Evolutionary conservation across 306 rosid genomes (phyloP), one percentile per base, ranked within the genome.

Genomic region (Acacia acuminata): DNA sequence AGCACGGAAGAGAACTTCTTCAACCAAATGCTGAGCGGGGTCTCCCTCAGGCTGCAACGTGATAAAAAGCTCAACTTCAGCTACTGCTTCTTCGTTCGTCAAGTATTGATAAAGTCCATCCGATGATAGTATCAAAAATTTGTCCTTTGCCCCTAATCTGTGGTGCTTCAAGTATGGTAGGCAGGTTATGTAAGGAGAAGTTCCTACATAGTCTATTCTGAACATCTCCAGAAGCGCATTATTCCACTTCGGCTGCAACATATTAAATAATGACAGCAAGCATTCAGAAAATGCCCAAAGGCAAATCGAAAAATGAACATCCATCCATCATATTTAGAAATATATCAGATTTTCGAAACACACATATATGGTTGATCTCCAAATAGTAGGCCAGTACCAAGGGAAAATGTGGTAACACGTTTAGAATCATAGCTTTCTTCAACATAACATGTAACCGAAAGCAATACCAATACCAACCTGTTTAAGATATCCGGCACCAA

Each of bases 401-500:
- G 53, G 53, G 53, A 48, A 48, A 48, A 48, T 48, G 53, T 48
- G 53, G 17, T 47, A 47, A 47, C 17, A 13, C 15, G 53, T 47
- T 47, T 47, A 47, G 47, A 47, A 47, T 10, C 3, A 55, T 3
- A 55, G 63, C 63, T 53, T 53, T 53, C 60, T 53, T 53, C 60
- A 53, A 17, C 60, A 53, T 6, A 53, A 53, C 22, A 53, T 53
- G 24, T 6, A 53, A 19, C 22, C 8, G 60, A 53, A 53, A 53
- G 12, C 63, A 20, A 55, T 20, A n/a, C 63, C 36, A 82, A 96
- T 20, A 22, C 63, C 36, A 80, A 96, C 99, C 99, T 94, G 97
- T 88, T 96, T 96, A 84, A 96, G 98, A 83, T 92, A 96, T 74
- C 98, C 99, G 7, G 99, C 98, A 72, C 99, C 99, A 48, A 94